Evolutionary conservation across 768 basidiomycete species (phyloP), one percentile per base, ranked within the genome.

Genomic region (Polyporus arcularius): DNA sequence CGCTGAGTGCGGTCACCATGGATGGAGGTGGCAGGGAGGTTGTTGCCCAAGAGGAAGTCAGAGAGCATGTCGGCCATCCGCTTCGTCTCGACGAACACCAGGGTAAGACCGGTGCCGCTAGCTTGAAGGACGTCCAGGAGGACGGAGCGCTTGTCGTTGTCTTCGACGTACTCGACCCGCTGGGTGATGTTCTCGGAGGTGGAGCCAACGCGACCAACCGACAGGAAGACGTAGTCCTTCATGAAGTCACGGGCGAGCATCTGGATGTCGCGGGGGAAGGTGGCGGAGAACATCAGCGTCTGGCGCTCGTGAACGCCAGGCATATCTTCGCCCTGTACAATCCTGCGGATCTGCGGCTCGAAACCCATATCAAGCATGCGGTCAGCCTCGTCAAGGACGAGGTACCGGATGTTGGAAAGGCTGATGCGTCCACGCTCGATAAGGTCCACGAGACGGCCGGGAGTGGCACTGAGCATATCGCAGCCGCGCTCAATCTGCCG

Each of bases 301-400:
- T 98, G 97, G 63, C 97, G 91, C 12, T 94, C 87, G 30, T 83
- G 77, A 14, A 89, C 86, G 48, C 88, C 90, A n/a, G 97, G 94
- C 97, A 99, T 99, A 74, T 99, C 97, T 71, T 95, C 94, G 67
- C 92, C 92, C 75, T 99, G 93, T 18, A 99, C 97, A 72, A 99
- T 99, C 35, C 94, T 85, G 65, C 97, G 86, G 71, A 99, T 99
- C 78, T 98, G 97, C 57, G 97, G 97, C 77, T 99, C 97, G 82
- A 99, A 99, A 89, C 97, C 97, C 97, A 99, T 99, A 81, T 99
- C 97, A 71, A 99, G 85, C 97, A 99, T 99, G 71, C 97, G 92
- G 81, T 99, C 97, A 62, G 97, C 97, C 79, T 99, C 97, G 70
- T 99, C 97, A 56, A 99, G 89, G 30, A 99, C 97, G 59, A 99